Evolutionary conservation across 805 yeast species (phyloP).

Genomic region (Citeromyces nyonsensis): DNA sequence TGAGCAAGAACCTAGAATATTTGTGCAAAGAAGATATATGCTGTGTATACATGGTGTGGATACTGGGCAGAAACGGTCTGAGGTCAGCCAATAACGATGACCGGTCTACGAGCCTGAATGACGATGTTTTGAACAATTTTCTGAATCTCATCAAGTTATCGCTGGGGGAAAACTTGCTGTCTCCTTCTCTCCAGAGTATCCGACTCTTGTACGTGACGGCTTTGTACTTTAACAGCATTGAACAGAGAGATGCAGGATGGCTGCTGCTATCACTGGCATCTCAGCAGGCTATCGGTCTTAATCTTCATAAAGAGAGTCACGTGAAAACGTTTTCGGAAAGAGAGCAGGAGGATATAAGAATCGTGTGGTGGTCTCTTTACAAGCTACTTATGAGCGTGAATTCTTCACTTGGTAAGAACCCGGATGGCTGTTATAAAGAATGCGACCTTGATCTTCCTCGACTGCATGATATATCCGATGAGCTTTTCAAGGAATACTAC

Average conservation of each 20-base stretch:
- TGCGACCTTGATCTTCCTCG: conserved; percentile 24
- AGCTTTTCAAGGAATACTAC: conserved; percentile 15
- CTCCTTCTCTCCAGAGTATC: conserved; percentile 28
- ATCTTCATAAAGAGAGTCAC: conserved; percentile 23
- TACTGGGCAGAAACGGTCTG: conserved; percentile 19
- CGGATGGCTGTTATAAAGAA: conserved; percentile 26
- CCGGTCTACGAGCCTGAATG: conserved; percentile 6
- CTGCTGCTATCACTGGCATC: conserved; percentile 28
- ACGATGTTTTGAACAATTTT: conserved; percentile 14
- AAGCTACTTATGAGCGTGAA: conserved; percentile 23
- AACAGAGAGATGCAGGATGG: conserved; percentile 32
- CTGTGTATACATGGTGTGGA: conserved; percentile 30
- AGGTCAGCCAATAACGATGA: conserved; percentile 9
- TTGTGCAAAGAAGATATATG: conserved; percentile 21
- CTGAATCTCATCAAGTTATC: conserved; percentile 24
- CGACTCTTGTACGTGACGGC: conserved; percentile 24
- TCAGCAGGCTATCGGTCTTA: conserved; percentile 30
- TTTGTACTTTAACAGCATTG: conserved; percentile 24
- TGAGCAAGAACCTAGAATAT: conserved; percentile 11
- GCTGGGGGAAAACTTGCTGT: conserved; percentile 23
- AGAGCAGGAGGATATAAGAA: conserved; percentile 21
- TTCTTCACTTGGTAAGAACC: conserved; percentile 28
- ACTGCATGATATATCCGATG: conserved; percentile 13
- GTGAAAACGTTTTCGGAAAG: conserved; percentile 16
- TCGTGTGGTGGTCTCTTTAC: conserved; percentile 28